Base-by-base conservation (phyloP, 257 asterid genomes). In the Fraxinus cuspidata region DNA sequence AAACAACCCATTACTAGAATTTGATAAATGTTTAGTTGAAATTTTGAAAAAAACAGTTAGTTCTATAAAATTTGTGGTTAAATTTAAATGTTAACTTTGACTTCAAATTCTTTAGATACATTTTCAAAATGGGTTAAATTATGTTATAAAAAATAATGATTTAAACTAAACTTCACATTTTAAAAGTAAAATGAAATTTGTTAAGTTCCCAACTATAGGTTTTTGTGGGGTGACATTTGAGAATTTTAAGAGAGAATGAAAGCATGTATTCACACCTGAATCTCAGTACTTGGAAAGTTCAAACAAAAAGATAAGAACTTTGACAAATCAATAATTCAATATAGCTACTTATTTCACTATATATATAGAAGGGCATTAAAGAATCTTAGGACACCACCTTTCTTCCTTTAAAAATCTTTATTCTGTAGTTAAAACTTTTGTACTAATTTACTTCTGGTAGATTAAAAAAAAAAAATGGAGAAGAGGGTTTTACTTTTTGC, bases 401-500 rank as follows among this genome's bases (percentile, higher is more conserved):
- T 74, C 78, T 75, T 75, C 72, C 53, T 37, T 64, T 27, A 56
- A 42, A 12, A 42, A 42, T 42, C 51, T 12, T 11, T 11, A 42
- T 42, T 42, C 4, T 42, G 51, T 42, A 42, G 51, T 42, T 42
- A 40, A 40, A 40, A 7, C 34, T 16, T 38, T 37, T 37, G 32
- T 13, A 37, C 34, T 0, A 35, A 21, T 0, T 64, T 3, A 29
- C 70, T n/a, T 66, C n/a, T 25, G 5, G 34, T 2, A 13, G 7
- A n/a, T 16, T 5, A 68, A 3, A 7, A 27, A 70, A 80, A 10
- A 42, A 42, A 42, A 6, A 72, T 72, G 76, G 76, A 18, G 51
- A 78, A 71, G 71, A 37, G 64, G 42, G 65, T 28, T 64, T 49
- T 72, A 12, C 18, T 78, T 47, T n/a, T 56, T 71, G 23, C 81